A percentile compares a stretch with the other conserved stretches of the same genome.
These are phyloP conservation scores for Endotrypanum monterogeii DNA, from an alignment of 208 protist species.

Conservation along the genomic window DNA sequence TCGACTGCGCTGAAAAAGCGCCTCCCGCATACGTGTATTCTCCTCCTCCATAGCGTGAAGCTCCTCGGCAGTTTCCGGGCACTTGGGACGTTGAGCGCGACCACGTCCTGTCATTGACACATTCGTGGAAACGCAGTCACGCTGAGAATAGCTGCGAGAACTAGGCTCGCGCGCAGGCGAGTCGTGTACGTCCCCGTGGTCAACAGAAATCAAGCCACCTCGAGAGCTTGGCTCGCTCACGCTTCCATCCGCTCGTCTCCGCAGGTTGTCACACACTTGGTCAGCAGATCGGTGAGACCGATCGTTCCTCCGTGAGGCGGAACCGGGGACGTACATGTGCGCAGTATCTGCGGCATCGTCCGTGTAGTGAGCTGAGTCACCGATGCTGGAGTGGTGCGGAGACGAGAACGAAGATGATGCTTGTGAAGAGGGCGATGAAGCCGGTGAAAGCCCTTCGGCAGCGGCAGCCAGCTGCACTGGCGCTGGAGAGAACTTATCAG, in stretches of 20 bases:
- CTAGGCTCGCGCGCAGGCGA: background rate
- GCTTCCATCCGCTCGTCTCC: conserved; percentile 8
- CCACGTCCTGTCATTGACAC: background rate
- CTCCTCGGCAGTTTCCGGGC: conserved; percentile 46
- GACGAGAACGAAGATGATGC: conserved; percentile 1
- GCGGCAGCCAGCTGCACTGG: background rate
- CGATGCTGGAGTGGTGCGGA: background rate
- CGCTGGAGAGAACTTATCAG: background rate
- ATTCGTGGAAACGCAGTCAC: background rate
- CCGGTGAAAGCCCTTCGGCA: background rate
- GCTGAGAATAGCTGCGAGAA: background rate
- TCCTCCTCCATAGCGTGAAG: conserved; percentile 43
- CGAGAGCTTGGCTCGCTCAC: background rate
- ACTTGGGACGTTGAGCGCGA: conserved; percentile 13
- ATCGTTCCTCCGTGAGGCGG: background rate
- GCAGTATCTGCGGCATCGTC: background rate
- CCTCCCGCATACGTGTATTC: conserved; percentile 49
- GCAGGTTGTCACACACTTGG: background rate
- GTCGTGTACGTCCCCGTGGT: background rate
- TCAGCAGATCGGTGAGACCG: background rate
- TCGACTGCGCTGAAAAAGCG: conserved; percentile 39
- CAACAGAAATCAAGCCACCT: background rate
- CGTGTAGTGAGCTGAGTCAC: background rate
- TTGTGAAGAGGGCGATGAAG: background rate
- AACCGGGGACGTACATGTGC: background rate